Conservation (phyloP, 345 rosid genomes). For the Salix purpurea region DNA sequence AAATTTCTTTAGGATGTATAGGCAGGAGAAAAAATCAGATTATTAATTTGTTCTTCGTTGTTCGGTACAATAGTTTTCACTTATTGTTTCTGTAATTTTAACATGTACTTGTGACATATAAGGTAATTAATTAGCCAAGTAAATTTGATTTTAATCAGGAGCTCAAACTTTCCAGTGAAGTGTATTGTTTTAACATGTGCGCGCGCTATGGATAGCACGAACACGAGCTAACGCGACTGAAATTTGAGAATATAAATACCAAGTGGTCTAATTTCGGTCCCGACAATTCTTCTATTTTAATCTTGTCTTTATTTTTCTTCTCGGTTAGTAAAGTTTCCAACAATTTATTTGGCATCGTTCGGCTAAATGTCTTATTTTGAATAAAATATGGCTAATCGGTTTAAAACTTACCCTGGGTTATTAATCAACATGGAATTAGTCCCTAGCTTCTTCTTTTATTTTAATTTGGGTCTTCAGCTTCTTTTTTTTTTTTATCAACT, state of each 20-base stretch:
- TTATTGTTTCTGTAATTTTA: not conserved
- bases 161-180: not conserved
- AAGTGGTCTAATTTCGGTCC: not conserved
- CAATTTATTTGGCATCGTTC: not conserved
- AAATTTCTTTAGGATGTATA: not conserved
- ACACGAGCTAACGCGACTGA: not conserved
- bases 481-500: no score
- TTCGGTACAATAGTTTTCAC: not conserved
- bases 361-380: not conserved
- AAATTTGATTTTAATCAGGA: not conserved
- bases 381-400: no score
- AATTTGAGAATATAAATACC: not conserved
- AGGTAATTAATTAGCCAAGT: not conserved
- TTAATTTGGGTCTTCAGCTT: no score
- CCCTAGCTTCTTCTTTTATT: no score
- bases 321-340: not conserved
- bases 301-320: not conserved
- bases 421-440: no score
- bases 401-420: no score
- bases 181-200: not conserved
- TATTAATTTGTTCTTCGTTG: not conserved
- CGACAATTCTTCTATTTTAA: not conserved
- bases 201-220: not conserved
- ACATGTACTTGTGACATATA: not conserved
- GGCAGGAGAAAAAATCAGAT: not conserved